phyloP scores from a whole-genome alignment of 2,329 filamentous ascomycete genomes.

The Sclerotinia sclerotiorum region DNA sequence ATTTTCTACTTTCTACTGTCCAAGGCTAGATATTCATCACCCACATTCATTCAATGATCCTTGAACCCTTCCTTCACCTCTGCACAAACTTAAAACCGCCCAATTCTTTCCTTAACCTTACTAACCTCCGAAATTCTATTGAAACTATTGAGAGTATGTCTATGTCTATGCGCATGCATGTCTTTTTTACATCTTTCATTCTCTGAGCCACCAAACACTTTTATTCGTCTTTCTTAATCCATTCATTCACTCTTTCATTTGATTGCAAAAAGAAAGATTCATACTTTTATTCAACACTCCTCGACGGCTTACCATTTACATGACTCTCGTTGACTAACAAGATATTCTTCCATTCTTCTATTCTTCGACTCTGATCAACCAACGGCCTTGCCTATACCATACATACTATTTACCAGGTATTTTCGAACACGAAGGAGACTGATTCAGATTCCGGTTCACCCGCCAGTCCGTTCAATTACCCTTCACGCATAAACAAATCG shows the following conservation, averaged over 20 bases:
- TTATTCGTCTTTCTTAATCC: neutral
- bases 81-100: too few relatives aligned
- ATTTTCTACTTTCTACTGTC: neutral
- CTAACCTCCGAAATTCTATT: neutral
- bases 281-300: neutral
- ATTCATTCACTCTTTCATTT: too few relatives aligned
- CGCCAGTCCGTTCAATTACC: neutral
- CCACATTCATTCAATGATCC: too few relatives aligned
- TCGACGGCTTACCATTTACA: neutral
- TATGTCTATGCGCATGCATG: neutral
- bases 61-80: too few relatives aligned
- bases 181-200: neutral
- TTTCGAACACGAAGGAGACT: neutral
- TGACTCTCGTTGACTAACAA: constrained; percentile 7
- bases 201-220: neutral
- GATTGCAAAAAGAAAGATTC: neutral
- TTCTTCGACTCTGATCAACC: neutral
- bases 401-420: neutral
- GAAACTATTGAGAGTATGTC: too few relatives aligned
- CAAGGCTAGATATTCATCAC: neutral
- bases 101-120: neutral
- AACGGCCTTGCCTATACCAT: neutral
- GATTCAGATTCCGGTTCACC: neutral
- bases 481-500: neutral
- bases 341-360: neutral